Evolutionary conservation across 1,284 basidiomycete species (phyloP).

Genomic region (Hemileia vastatrix): DNA sequence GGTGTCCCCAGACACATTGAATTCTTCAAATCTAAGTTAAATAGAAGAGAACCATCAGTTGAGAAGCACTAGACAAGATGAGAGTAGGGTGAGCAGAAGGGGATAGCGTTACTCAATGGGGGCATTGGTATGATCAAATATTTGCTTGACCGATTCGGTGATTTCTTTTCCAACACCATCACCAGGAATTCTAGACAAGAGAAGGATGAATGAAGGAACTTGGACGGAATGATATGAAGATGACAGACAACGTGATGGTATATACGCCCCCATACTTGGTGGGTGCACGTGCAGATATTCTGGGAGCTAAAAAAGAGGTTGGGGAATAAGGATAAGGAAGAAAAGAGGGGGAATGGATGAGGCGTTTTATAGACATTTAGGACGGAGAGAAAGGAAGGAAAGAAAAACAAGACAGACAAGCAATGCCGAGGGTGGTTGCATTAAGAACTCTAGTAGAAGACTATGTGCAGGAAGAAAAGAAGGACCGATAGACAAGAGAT

Average conservation of each 20-base stretch:
- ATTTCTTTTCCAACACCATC: conserved; percentile 97
- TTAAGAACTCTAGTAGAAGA: too few species aligned
- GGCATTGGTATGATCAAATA: conserved; percentile 93
- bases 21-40: conserved; percentile 60
- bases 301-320: neutral
- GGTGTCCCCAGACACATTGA: conserved; percentile 93
- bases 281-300: conserved; percentile 53
- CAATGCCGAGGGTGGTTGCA: too few species aligned
- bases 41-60: neutral
- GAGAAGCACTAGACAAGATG: neutral
- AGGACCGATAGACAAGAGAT: too few species aligned
- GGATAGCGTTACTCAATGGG: conserved; percentile 71
- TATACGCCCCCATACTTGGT: conserved; percentile 87
- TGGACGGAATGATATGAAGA: neutral
- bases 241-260: conserved; percentile 30
- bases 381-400: neutral
- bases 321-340: neutral
- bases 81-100: neutral
- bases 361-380: neutral
- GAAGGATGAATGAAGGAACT: neutral
- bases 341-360: neutral
- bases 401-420: too few species aligned
- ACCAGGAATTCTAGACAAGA: conserved; percentile 47
- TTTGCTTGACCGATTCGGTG: conserved; percentile 96
- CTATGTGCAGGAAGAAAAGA: too few species aligned